Base-by-base conservation (phyloP, 352 stramenopile genomes). In the Discostella stelligera region DNA sequence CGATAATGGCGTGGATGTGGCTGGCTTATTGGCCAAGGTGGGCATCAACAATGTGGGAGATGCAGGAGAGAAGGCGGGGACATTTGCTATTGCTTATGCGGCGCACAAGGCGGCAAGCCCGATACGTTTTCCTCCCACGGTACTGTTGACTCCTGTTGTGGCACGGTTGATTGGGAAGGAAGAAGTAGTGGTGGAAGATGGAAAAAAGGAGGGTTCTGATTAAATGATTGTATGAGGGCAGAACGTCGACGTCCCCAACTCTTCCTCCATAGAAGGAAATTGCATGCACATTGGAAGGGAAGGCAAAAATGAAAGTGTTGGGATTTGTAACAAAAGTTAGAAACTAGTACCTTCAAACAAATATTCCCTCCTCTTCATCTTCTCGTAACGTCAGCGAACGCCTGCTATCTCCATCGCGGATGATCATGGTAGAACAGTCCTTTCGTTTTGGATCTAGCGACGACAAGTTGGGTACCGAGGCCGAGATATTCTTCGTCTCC, bases 161-260 rank as follows among this genome's bases (percentile, higher is more conserved):
- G 93, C 93, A n/a, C 94, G 93, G 63, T 81, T 94, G 30, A 88
- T 96, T 66, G 92, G 92, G 60, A 96, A 94, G 77, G 88, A 95
- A 50, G 74, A 79, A 53, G 71, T 74, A 16, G 68, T 56, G 20
- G 71, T 74, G 6, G 64, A 74, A 23, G 37, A 67, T 13, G 44
- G 60, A 16, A 55, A 16, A 49, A 41, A 74, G 41, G 37, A 61
- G 23, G 44, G 60, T 67, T 18, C 0, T 11, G 11, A 32, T 20
- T n/a, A 5, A 32, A 32, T 32, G 27, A 32, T 32, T 32, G 27
- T 6, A 44, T 2, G 7, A 44, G 37, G 37, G 37, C 11, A 8
- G 37, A 14, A 2, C 2, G 37, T 44, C 37, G 37, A 10, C 37
- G 13, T 3, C 13, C 32, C 4, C 37, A 44, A 44, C 37, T 2